Evolutionary conservation across 345 rosid genomes (phyloP).

Genomic region (Toxicodendron radicans): DNA sequence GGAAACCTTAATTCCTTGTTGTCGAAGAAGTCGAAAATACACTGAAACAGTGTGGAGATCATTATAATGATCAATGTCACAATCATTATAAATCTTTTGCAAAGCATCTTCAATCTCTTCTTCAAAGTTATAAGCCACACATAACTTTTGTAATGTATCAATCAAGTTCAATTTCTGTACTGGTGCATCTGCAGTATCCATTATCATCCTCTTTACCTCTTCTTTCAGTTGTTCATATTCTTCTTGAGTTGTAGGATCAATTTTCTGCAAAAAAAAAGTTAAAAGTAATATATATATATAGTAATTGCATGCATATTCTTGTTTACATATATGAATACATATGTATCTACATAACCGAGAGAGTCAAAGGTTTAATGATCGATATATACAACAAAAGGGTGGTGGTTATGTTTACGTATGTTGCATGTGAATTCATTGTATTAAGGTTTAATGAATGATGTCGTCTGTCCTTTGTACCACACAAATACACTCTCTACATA

Average conservation of each 20-base stretch:
- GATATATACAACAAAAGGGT: no score
- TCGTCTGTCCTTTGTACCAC: no score
- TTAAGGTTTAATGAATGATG: no score
- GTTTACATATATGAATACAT: no score
- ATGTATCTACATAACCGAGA: no score
- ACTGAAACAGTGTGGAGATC: conserved; percentile 20
- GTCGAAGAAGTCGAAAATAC: conserved; percentile 32
- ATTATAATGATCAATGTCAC: neutral
- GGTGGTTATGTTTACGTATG: no score
- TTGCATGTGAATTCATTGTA: no score
- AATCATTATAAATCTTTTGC: neutral
- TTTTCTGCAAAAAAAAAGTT: conserved; percentile 1
- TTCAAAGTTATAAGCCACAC: conserved; percentile 29
- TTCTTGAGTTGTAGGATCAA: neutral
- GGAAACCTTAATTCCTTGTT: conserved; percentile 20
- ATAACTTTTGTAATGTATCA: conserved; percentile 32
- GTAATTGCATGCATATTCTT: no score
- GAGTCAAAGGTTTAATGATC: no score
- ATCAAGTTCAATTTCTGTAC: conserved; percentile 21
- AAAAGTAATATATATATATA: no score
- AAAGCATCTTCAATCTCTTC: conserved; percentile 21
- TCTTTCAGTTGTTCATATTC: conserved; percentile 13
- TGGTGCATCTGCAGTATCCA: neutral
- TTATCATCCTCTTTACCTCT: conserved; percentile 27
- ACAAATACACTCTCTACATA: no score